Conservation (phyloP, 306 rosid genomes). For the Vachellia pachyceras region DNA sequence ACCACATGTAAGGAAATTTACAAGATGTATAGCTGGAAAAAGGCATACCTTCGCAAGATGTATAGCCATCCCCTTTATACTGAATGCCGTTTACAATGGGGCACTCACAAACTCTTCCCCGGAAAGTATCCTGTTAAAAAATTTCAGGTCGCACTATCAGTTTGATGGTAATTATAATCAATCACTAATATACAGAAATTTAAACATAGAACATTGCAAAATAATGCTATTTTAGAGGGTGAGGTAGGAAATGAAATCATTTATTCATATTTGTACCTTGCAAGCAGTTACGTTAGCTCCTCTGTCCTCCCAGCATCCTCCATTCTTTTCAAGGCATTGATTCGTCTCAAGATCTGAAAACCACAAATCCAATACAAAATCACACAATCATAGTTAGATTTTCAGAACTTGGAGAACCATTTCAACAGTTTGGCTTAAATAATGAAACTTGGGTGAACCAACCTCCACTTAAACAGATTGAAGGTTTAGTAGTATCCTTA, state of each 20-base stretch:
- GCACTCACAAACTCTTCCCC: conserved; percentile 98
- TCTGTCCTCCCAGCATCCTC: conserved; percentile 84
- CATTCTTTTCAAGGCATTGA: conserved; percentile 76
- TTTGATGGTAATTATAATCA: conserved; percentile 12
- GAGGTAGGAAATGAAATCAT: conserved; percentile 1
- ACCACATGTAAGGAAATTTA: not conserved
- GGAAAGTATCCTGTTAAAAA: conserved; percentile 78
- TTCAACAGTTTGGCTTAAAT: not conserved
- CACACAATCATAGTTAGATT: not conserved
- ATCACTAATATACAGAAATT: not conserved
- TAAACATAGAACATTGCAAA: not conserved
- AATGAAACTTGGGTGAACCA: conserved; percentile 31
- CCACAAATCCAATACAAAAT: conserved; percentile 28
- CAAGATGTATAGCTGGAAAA: not conserved
- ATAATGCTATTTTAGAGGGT: not conserved
- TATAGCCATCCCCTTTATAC: conserved; percentile 87
- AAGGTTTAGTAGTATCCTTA: conserved; percentile 79
- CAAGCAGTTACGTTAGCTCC: conserved; percentile 76
- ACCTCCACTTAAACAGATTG: conserved; percentile 84
- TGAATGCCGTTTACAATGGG: conserved; percentile 82
- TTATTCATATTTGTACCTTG: conserved; percentile 61
- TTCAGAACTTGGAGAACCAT: conserved; percentile 7
- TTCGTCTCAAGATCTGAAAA: conserved; percentile 81
- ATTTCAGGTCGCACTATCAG: conserved; percentile 1
- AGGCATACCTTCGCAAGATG: conserved; percentile 72